Percentiles rank a stretch among this genome's conserved stretches.
phyloP scores from a whole-genome alignment of 2,329 filamentous ascomycete genomes.

The Colletotrichum aenigma region DNA sequence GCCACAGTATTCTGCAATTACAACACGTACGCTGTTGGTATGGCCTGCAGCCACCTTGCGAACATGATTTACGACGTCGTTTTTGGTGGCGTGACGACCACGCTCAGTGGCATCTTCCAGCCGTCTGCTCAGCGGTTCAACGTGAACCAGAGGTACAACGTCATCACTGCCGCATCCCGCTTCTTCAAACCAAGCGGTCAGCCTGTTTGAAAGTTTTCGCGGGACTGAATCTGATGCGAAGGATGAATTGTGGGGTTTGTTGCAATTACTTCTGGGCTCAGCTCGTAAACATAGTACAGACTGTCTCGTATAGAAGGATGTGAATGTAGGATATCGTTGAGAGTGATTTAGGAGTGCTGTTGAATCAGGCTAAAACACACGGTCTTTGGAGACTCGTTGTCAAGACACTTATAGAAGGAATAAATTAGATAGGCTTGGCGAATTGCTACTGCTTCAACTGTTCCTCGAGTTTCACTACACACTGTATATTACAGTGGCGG shows the following conservation, averaged over 20 bases:
- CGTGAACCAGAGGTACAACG: background rate
- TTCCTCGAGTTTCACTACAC: background rate
- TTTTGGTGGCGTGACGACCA: background rate
- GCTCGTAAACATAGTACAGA: rapidly evolving
- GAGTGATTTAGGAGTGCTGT: background rate
- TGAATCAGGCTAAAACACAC: too few species aligned
- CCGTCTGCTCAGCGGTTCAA: background rate
- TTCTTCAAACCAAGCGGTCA: background rate
- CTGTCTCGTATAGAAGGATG: background rate
- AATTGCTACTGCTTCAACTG: background rate
- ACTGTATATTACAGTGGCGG: too few species aligned
- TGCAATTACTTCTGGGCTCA: rapidly evolving
- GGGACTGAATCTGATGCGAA: background rate
- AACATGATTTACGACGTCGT: background rate
- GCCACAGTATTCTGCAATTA: background rate
- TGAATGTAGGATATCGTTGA: background rate
- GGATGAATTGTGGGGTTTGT: background rate
- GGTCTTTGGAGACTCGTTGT: rapidly evolving
- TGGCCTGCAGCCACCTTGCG: background rate
- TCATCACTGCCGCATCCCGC: background rate
- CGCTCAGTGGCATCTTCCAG: background rate
- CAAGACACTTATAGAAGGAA: too few species aligned
- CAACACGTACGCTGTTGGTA: background rate
- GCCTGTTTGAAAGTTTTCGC: background rate
- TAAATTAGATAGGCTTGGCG: too few species aligned